Evolutionary conservation across 768 basidiomycete species (phyloP), one percentile per base, ranked within the genome.

Genomic region (Collybia sp.): DNA sequence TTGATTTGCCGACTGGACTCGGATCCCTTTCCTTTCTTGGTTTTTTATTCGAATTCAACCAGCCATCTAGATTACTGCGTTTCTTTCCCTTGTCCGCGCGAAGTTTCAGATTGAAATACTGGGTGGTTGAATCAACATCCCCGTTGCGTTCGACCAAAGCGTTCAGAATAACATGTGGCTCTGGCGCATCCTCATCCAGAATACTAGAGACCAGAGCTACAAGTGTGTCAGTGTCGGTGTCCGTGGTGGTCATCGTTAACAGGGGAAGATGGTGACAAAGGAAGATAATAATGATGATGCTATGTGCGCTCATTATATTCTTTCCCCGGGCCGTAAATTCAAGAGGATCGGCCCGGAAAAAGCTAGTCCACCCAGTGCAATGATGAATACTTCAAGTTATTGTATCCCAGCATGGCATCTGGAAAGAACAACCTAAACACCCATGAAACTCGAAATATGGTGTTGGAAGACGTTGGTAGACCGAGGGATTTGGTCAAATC

Each of bases 171-270:
- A 59, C 53, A 16, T 65, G 62, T 36, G 72, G 69, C 30, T 67
- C 60, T 3, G 68, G 61, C 44, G 59, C 43, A 45, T 41, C 55
- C 46, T 34, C 51, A 40, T 48, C 61, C 12, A 88, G 60, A 12
- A 86, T 65, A 57, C 85, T 88, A 12, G 70, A 64, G n/a, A 88
- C 77, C 46, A 87, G 65, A 9, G 79, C 85, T 36, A 90, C 67
- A 30, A 88, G 69, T 6, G 69, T 78, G 25, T 90, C 88, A 0
- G 84, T 90, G 62, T 87, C 84, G 44, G 48, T 44, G 42, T 50
- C 48, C 35, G 17, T 10, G 3, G 35, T 37, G 25, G 4, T 25
- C 25, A 25, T 25, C 25, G 8, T 8, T 4, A 3, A 25, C 25
- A 25, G 25, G 25, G 25, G n/a, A n/a, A n/a, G n/a, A n/a, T n/a